A percentile compares a stretch with the other conserved stretches of the same genome.
Conservation (phyloP, 1,139 yeast genomes). For the Protomyces macrosporus region DNA sequence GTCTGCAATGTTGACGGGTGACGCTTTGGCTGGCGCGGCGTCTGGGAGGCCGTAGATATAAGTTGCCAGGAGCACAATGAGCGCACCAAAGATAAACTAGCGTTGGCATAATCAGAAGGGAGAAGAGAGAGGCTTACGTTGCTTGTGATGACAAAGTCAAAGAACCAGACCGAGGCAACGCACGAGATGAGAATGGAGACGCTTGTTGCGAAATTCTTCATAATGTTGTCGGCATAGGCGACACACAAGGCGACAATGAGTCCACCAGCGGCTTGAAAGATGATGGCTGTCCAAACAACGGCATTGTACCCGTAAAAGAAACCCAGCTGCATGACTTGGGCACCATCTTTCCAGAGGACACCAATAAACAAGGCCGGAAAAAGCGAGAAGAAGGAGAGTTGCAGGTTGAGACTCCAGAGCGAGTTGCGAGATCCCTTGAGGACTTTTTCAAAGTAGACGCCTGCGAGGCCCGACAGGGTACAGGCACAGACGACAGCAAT, state of each 20-base stretch:
- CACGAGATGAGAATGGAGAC: slow-evolving; percentile 43
- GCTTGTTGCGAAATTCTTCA: slow-evolving; percentile 44
- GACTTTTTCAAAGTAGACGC: slow-evolving; percentile 45
- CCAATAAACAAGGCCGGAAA: slow-evolving; percentile 44
- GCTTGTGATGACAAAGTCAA: slow-evolving; percentile 38
- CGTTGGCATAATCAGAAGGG: background rate
- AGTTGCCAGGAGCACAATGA: slow-evolving; percentile 41
- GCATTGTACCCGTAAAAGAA: slow-evolving; percentile 43
- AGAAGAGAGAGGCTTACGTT: slow-evolving; percentile 29
- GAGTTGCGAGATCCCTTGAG: slow-evolving; percentile 41
- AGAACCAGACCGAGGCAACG: slow-evolving; percentile 41
- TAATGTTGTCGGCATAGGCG: slow-evolving; percentile 45
- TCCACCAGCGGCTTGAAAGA: slow-evolving; percentile 44
- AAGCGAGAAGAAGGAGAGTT: slow-evolving; percentile 42
- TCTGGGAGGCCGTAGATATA: slow-evolving; percentile 37
- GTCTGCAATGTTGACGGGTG: background rate
- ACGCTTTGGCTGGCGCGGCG: background rate
- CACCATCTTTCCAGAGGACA: slow-evolving; percentile 40
- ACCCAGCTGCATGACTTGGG: slow-evolving; percentile 38
- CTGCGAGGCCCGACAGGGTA: slow-evolving; percentile 43
- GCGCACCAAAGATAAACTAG: slow-evolving; percentile 40
- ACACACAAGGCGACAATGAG: slow-evolving; percentile 44
- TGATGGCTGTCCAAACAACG: slow-evolving; percentile 42
- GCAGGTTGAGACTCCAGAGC: slow-evolving; percentile 44
- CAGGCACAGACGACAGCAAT: slow-evolving; percentile 43